Percentiles rank a stretch among this genome's conserved stretches.
phyloP scores from a whole-genome alignment of 208 protist species.

The Crithidia expoeki region DNA sequence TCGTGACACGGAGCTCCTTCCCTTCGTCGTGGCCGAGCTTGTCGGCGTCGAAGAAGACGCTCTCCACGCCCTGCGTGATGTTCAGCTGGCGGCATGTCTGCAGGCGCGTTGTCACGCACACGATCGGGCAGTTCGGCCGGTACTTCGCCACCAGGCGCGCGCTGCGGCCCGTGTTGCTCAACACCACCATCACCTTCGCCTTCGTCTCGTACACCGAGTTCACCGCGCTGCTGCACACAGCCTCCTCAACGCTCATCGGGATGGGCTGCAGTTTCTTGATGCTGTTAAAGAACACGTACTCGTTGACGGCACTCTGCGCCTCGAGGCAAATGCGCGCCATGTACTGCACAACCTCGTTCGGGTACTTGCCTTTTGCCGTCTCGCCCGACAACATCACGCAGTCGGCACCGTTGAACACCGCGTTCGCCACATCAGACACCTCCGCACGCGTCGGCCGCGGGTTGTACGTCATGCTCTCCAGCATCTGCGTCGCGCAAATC shows the following conservation, averaged over 20 bases:
- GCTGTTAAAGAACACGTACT: conserved; percentile 84
- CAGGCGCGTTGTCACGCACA: conserved; percentile 91
- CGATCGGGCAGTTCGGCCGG: conserved; percentile 93
- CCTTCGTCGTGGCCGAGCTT: conserved; percentile 63
- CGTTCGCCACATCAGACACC: conserved; percentile 97
- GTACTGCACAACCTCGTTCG: conserved; percentile 95
- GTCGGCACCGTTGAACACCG: conserved; percentile 98
- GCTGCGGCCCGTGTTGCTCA: conserved; percentile 93
- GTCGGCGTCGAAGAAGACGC: conserved; percentile 79
- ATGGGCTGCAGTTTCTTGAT: conserved; percentile 86
- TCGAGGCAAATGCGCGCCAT: conserved; percentile 94
- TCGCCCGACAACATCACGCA: conserved; percentile 99
- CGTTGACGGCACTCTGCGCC: conserved; percentile 82
- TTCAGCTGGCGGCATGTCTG: conserved; percentile 88
- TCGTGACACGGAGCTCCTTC: conserved; percentile 72
- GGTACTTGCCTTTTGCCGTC: conserved; percentile 98
- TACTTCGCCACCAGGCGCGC: conserved; percentile 97
- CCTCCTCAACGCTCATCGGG: conserved; percentile 86
- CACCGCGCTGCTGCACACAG: conserved; percentile 94
- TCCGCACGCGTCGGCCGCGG: conserved; percentile 99
- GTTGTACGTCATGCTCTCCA: conserved; percentile 97
- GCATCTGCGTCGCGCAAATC: conserved; percentile 99
- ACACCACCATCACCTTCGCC: conserved; percentile 89
- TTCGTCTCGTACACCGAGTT: conserved; percentile 94
- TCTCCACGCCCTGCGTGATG: conserved; percentile 78